Evolutionary conservation across 805 yeast genomes (phyloP), one percentile per base, ranked within the genome.

Genomic region (Saturnispora mendoncae): DNA sequence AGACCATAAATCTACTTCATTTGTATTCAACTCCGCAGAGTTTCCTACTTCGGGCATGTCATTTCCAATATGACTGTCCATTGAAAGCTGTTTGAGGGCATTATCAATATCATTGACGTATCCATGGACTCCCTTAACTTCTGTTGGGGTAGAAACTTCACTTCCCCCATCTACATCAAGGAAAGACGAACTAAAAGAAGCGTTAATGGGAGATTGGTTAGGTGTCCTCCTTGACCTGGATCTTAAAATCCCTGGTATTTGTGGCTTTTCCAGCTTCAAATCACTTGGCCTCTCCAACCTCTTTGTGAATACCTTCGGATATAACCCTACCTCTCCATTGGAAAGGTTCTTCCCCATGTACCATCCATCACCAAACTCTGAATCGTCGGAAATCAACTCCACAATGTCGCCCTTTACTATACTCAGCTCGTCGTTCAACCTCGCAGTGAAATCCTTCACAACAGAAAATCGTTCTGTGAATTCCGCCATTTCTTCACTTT

Each of bases 301-400:
- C 32, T 46, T 80, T 2, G 97, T 88, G 60, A 90, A 90, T 3
- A 86, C 77, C 50, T 83, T 84, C 12, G 98, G 98, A 55, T 87
- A 92, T 32, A 90, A 65, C 0, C 98, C 98, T 10, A 85, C 90
- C 40, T 74, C 72, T 41, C 76, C 74, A 0, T 90, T 78, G 38
- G 73, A 55, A 38, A 85, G 56, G 51, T 88, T 88, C 45, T 76
- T 78, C 3, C 96, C 95, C 72, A 84, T 82, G 56, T 81, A 92
- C 99, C 99, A 92, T 14, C 97, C 97, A 61, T 92, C 97, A 52
- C 84, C 83, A 60, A 83, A 92, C 55, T 85, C 96, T 47, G 80
- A 74, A 62, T 92, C 98, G 61, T 87, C 96, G 33, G 94, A 85
- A 18, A 92, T 75, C 6, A 92, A 85, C 58, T 86, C 94, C 43